Evolutionary conservation across 768 basidiomycete species (phyloP).

Genomic region (Cystofilobasidium macerans): DNA sequence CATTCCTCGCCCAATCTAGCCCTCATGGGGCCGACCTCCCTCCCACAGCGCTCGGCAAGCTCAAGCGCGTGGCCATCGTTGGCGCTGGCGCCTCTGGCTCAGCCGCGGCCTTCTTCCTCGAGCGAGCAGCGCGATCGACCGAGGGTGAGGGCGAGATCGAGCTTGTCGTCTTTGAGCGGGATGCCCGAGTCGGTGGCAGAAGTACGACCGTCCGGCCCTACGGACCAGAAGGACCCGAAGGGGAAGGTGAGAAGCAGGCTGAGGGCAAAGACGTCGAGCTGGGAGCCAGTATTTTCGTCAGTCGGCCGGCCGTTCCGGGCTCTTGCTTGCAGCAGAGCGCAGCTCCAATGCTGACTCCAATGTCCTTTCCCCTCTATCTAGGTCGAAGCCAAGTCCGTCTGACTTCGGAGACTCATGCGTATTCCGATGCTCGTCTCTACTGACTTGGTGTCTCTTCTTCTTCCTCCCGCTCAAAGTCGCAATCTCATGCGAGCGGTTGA

Average conservation of each 20-base stretch:
- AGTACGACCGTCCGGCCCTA: slow-evolving; percentile 69
- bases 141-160: slow-evolving; percentile 51
- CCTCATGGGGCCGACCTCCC: not conserved
- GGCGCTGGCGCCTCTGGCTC: slow-evolving; percentile 83
- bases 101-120: slow-evolving; percentile 51
- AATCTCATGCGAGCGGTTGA: slow-evolving; percentile 62
- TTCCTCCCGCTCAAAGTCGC: slow-evolving; percentile 33
- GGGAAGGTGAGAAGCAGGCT: no score
- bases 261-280: slow-evolving; percentile 48
- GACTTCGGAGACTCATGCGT: no score
- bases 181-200: slow-evolving; percentile 67
- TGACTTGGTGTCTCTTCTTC: not conserved
- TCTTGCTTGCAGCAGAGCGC: no score
- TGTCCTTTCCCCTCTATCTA: not conserved
- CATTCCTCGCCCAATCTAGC: not conserved
- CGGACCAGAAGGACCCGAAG: slow-evolving; percentile 31
- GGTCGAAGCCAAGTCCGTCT: slow-evolving; percentile 44
- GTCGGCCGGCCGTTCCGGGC: not conserved
- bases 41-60: not conserved
- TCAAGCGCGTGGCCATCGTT: slow-evolving; percentile 59
- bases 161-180: slow-evolving; percentile 73
- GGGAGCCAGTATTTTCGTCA: slow-evolving; percentile 78
- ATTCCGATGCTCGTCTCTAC: not conserved
- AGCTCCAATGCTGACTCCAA: not conserved
- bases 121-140: slow-evolving; percentile 73